phyloP scores from a whole-genome alignment of 768 basidiomycete species.

The Tulasnella sp. region DNA sequence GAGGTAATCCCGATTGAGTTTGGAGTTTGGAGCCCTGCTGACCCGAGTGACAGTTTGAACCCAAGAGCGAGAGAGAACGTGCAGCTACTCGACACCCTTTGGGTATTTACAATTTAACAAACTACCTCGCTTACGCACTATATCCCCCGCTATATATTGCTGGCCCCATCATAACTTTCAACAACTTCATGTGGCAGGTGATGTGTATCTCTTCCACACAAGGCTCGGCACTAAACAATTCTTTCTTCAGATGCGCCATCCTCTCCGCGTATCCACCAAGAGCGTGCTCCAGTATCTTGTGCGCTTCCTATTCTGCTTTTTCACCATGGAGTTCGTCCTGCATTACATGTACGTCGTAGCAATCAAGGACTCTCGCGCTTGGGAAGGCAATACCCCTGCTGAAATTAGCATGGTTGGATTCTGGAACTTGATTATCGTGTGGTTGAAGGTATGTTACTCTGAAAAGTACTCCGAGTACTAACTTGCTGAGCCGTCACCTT shows the following conservation, averaged over 20 bases:
- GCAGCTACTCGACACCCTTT: conserved; percentile 41
- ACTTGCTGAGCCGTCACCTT: background rate
- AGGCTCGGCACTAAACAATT: background rate
- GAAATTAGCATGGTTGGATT: conserved; percentile 88
- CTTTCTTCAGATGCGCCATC: conserved; percentile 45
- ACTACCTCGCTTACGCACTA: conserved; percentile 74
- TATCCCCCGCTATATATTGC: conserved; percentile 94
- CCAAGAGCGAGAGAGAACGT: conserved; percentile 48
- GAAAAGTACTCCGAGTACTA: background rate
- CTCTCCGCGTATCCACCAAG: conserved; percentile 34
- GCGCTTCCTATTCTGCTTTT: conserved; percentile 56
- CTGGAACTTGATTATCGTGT: conserved; percentile 92
- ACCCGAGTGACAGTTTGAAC: conserved; percentile 18
- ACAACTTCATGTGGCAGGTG: conserved; percentile 91
- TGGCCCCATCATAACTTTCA: conserved; percentile 92
- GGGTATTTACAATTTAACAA: conserved; percentile 45
- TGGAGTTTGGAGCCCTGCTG: background rate
- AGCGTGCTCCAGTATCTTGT: conserved; percentile 41
- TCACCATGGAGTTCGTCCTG: conserved; percentile 82
- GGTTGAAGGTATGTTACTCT: conserved; percentile 68
- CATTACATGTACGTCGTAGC: conserved; percentile 97
- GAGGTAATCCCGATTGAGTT: conserved; percentile 31
- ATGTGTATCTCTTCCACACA: conserved; percentile 20
- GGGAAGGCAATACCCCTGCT: conserved; percentile 63
- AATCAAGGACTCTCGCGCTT: conserved; percentile 79